Evolutionary conservation across 257 asterid genomes (phyloP).

Genomic region (Nicotiana tomentosiformis): DNA sequence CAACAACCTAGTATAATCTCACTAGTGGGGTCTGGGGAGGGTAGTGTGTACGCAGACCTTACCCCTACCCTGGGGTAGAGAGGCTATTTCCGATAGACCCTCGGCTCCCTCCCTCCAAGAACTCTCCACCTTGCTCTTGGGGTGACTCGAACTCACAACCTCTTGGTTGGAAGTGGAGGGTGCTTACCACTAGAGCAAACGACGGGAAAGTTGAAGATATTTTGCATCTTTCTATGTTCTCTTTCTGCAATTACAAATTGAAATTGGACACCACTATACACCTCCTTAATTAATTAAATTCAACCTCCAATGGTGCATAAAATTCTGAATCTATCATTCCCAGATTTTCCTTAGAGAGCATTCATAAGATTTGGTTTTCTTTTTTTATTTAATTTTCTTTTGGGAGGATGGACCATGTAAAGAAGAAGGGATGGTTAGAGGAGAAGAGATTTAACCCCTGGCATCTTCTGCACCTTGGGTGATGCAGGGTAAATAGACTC

Average conservation of each 20-base stretch:
- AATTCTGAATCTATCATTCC: background rate
- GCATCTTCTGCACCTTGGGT: background rate
- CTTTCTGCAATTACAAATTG: background rate
- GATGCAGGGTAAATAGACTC: background rate
- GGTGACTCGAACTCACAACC: too few species aligned
- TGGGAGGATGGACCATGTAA: background rate
- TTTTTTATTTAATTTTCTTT: background rate
- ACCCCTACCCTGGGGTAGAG: too few species aligned
- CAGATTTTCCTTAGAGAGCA: background rate
- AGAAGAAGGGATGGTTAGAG: background rate
- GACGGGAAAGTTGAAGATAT: background rate
- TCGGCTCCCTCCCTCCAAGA: too few species aligned
- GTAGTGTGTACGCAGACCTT: too few species aligned
- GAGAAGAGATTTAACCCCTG: background rate
- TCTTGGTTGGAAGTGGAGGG: too few species aligned
- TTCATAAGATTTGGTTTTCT: background rate
- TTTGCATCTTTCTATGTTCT: background rate
- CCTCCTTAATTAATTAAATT: background rate
- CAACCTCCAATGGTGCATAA: background rate
- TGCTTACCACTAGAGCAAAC: too few species aligned
- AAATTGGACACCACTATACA: background rate
- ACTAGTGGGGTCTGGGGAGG: too few species aligned
- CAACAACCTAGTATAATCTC: too few species aligned
- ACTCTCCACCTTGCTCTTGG: too few species aligned
- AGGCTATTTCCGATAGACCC: too few species aligned